Base-by-base conservation (phyloP, 139 green algal genomes). In the Chlamydomonas asymmetrica region DNA sequence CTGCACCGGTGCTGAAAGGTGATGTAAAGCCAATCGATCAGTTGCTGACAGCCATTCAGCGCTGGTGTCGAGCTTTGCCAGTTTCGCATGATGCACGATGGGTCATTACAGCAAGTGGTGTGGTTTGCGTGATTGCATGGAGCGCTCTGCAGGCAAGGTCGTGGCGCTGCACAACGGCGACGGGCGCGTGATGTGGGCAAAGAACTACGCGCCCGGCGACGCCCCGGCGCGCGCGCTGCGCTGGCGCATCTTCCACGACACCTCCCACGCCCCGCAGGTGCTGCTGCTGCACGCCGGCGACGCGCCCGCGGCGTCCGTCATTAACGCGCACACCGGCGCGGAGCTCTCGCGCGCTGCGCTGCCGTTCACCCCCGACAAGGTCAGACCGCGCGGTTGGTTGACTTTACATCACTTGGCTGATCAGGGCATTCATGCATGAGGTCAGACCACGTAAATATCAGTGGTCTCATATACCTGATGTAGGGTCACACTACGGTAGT, bases 101-200 rank as follows among this genome's bases (percentile, higher is more conserved):
- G n/a, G n/a, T n/a, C n/a, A n/a, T 54, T 70, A 18, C 18, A 31
- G 18, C 38, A 70, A 16, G 32, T 63, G 62, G 32, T 63, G 18
- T 18, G n/a, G 35, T 65, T 29, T 45, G 54, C 52, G 50, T 75
- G 68, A 10, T 45, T 63, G 66, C 45, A 41, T 22, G 7, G 32
- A 7, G 49, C 18, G 64, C 23, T 59, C n/a, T 10, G 4, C 62
- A 80, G 94, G 94, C 54, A 90, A 91, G 79, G 62, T 97, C 29
- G 67, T 89, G 16, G 91, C 88, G 8, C 77, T 98, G 66, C 95
- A 99, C 85, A 96, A 88, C 22, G 93, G 95, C 16, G 92, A 98
- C 73, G 94, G 95, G 4, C 85, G 82, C 29, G 64, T 92, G 32
- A 45, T 98, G 23, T 98, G 94, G 94, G 70, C 78, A 4, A 63